These are phyloP conservation scores for Trichosanthes truncata DNA, from an alignment of 306 rosid genomes.

Conservation along the genomic window DNA sequence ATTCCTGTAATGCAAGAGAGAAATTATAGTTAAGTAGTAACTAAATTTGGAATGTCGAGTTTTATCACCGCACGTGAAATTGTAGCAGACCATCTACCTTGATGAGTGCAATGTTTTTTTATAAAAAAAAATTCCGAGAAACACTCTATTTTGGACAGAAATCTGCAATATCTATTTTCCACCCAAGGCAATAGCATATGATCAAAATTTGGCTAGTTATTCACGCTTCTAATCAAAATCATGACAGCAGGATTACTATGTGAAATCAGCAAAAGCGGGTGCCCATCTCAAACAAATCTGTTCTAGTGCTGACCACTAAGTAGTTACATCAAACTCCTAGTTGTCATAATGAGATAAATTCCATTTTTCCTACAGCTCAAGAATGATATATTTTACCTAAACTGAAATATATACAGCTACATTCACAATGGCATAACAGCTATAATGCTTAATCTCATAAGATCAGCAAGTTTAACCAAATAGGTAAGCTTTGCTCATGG, in stretches of 20 bases:
- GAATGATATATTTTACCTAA: background rate
- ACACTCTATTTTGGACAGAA: background rate
- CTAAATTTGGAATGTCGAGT: background rate
- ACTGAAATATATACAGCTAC: background rate
- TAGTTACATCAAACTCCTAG: background rate
- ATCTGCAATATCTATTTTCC: background rate
- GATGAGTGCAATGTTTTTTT: background rate
- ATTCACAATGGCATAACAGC: background rate
- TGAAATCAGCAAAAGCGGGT: background rate
- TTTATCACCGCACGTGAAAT: background rate
- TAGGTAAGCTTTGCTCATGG: background rate
- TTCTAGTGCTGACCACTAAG: background rate
- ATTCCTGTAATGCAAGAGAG: conserved; percentile 42
- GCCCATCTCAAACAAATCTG: background rate
- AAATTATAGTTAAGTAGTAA: background rate
- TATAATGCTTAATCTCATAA: background rate
- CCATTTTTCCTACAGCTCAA: background rate
- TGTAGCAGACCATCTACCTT: background rate
- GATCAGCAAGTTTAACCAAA: background rate
- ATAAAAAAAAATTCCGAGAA: background rate
- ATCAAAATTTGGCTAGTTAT: background rate
- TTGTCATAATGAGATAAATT: background rate
- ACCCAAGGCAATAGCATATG: background rate
- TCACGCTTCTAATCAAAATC: background rate
- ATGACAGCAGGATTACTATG: background rate